These are phyloP conservation scores for Colletotrichum musae DNA, from an alignment of 2,329 filamentous ascomycete species.

Conservation along the genomic window DNA sequence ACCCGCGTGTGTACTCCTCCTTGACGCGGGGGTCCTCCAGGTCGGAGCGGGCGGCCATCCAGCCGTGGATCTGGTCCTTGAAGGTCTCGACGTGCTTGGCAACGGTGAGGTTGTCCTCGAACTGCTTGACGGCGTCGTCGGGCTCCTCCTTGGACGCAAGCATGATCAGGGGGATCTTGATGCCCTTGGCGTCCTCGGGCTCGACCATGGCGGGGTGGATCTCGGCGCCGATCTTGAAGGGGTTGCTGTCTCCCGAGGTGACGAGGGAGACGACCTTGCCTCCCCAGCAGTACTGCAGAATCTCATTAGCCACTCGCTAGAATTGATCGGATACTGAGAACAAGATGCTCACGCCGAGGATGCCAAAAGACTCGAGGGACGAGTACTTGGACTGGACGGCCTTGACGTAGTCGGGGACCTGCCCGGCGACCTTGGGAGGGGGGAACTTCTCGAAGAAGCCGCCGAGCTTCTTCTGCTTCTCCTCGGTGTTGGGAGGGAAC, in stretches of 20 bases:
- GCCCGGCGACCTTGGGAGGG: slow-evolving; percentile 61
- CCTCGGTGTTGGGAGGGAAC: slow-evolving; percentile 75
- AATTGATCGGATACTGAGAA: not conserved
- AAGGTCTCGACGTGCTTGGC: slow-evolving; percentile 77
- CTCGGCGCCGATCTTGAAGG: slow-evolving; percentile 68
- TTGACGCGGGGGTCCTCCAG: slow-evolving; percentile 70
- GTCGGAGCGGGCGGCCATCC: slow-evolving; percentile 79
- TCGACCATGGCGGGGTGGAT: slow-evolving; percentile 77
- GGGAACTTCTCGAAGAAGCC: slow-evolving; percentile 70
- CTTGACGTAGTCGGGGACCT: slow-evolving; percentile 69
- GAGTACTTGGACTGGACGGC: slow-evolving; percentile 67
- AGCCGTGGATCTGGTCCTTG: slow-evolving; percentile 77
- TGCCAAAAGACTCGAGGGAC: slow-evolving; percentile 70
- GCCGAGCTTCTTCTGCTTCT: slow-evolving; percentile 72
- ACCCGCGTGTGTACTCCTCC: slow-evolving; percentile 74
- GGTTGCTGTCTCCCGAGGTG: slow-evolving; percentile 64
- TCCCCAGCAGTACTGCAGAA: slow-evolving; percentile 75
- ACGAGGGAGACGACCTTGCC: slow-evolving; percentile 74
- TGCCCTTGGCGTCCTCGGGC: slow-evolving; percentile 69
- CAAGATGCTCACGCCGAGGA: slow-evolving; percentile 67
- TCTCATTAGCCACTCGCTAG: not conserved
- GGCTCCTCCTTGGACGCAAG: slow-evolving; percentile 78
- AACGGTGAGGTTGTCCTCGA: slow-evolving; percentile 66
- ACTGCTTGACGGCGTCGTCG: slow-evolving; percentile 68
- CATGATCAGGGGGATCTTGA: slow-evolving; percentile 74